Conservation (phyloP, 495 filamentous ascomycete genomes). For the Penicillium nucicola region DNA sequence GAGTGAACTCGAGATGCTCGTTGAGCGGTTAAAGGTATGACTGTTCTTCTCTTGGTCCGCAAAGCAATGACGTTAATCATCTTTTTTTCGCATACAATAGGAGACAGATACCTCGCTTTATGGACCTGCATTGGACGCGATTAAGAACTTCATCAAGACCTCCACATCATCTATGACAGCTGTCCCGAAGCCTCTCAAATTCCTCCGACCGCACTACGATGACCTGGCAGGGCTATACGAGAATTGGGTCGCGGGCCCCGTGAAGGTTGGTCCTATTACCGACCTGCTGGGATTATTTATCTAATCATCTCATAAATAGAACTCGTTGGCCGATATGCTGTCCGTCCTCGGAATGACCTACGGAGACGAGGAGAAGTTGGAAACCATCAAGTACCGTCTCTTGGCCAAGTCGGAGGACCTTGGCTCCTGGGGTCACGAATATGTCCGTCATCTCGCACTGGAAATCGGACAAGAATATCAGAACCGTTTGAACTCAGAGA, state of each 20-base stretch:
- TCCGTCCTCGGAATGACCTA: constrained; percentile 99
- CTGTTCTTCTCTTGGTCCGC: not conserved
- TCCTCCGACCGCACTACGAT: constrained; percentile 93
- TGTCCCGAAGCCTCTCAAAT: constrained; percentile 97
- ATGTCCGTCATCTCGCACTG: constrained; percentile 90
- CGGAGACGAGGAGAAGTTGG: constrained; percentile 91
- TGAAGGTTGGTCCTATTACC: constrained; percentile 57
- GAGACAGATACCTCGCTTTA: constrained; percentile 86
- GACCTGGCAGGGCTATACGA: constrained; percentile 82
- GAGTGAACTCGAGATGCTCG: constrained; percentile 96
- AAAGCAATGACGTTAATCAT: constrained; percentile 24
- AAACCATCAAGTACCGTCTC: constrained; percentile 92
- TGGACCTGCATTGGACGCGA: constrained; percentile 85
- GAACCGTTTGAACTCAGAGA: constrained; percentile 66
- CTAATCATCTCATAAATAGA: constrained; percentile 34
- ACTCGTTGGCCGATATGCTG: constrained; percentile 87
- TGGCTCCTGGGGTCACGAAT: constrained; percentile 98
- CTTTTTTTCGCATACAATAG: constrained; percentile 41
- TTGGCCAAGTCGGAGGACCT: constrained; percentile 88
- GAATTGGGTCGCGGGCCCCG: constrained; percentile 74
- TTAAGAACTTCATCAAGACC: constrained; percentile 97
- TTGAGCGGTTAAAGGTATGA: constrained; percentile 86
- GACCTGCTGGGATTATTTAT: not conserved
- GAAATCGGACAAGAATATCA: constrained; percentile 94
- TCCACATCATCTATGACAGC: constrained; percentile 99